These are phyloP conservation scores for Waitea zeae DNA, from an alignment of 1,284 basidiomycete genomes.

Conservation along the genomic window DNA sequence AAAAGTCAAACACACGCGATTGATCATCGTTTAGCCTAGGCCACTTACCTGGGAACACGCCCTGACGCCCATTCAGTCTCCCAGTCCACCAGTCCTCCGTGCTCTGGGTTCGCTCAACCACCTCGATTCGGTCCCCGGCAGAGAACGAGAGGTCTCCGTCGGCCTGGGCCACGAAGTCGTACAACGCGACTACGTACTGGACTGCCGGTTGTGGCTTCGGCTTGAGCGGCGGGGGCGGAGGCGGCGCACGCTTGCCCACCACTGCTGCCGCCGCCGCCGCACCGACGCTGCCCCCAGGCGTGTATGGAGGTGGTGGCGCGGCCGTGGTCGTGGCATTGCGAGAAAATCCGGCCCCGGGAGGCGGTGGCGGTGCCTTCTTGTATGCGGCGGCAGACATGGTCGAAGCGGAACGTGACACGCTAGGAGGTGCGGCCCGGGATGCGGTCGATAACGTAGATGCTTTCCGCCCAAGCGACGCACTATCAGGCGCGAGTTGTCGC, in stretches of 20 bases:
- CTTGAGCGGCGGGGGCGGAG: constrained; percentile 70
- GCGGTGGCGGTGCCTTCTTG: constrained; percentile 28
- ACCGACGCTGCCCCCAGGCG: constrained; percentile 21
- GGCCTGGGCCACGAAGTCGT: constrained; percentile 88
- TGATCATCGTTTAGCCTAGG: no score
- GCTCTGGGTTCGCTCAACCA: constrained; percentile 73
- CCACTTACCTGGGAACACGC: constrained; percentile 85
- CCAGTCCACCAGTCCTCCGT: constrained; percentile 99
- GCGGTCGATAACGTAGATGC: constrained; percentile 25
- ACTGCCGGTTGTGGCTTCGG: constrained; percentile 61
- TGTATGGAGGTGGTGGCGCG: constrained; percentile 43
- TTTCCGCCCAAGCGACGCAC: no score
- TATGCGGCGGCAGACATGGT: constrained; percentile 16
- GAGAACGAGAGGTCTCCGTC: constrained; percentile 89
- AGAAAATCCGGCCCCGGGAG: constrained; percentile 20
- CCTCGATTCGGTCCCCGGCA: constrained; percentile 86
- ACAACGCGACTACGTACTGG: constrained; percentile 83
- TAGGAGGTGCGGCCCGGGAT: constrained; percentile 19
- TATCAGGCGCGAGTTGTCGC: no score
- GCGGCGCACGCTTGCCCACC: constrained; percentile 64
- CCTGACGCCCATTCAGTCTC: constrained; percentile 65
- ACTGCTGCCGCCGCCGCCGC: constrained; percentile 19
- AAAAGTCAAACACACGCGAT: no score
- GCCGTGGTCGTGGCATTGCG: constrained; percentile 23
- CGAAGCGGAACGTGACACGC: constrained; percentile 24